phyloP scores from a whole-genome alignment of 2,329 filamentous ascomycete species.

The Pleomassaria siparia region DNA sequence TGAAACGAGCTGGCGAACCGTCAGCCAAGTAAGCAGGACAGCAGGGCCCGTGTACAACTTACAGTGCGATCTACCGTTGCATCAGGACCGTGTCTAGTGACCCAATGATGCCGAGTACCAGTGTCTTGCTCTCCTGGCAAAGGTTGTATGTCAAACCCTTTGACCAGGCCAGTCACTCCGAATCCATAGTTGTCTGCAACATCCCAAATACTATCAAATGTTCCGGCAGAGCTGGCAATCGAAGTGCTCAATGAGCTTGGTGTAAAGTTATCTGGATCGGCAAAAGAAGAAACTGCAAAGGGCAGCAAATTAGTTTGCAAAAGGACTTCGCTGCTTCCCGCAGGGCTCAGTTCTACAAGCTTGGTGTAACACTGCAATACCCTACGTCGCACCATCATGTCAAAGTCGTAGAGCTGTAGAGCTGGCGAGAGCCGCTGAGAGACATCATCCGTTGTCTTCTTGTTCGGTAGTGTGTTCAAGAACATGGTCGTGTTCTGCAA shows the following conservation, averaged over 20 bases:
- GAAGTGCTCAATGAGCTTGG: slow-evolving; percentile 84
- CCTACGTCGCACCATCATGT: slow-evolving; percentile 88
- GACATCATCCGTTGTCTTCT: slow-evolving; percentile 84
- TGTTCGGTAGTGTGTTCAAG: slow-evolving; percentile 77
- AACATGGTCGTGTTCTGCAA: slow-evolving; percentile 92
- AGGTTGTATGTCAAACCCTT: slow-evolving; percentile 71
- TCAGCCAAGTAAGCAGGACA: slow-evolving; percentile 10
- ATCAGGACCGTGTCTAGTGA: slow-evolving; percentile 60
- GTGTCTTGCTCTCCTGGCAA: slow-evolving; percentile 62
- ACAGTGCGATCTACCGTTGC: slow-evolving; percentile 61
- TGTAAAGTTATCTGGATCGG: slow-evolving; percentile 86
- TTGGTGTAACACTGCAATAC: slow-evolving; percentile 95
- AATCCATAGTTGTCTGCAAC: slow-evolving; percentile 93
- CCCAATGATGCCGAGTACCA: slow-evolving; percentile 52
- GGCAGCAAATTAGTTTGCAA: slow-evolving; percentile 90
- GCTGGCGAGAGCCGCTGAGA: slow-evolving; percentile 80
- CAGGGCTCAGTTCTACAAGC: slow-evolving; percentile 83
- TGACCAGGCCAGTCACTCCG: slow-evolving; percentile 83
- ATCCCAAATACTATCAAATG: slow-evolving; percentile 94
- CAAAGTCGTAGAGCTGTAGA: slow-evolving; percentile 84
- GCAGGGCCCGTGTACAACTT: slow-evolving; percentile 11
- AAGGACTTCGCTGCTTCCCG: slow-evolving; percentile 80
- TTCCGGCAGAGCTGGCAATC: slow-evolving; percentile 85
- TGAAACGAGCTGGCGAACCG: slow-evolving; percentile 40
- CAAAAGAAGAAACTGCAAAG: slow-evolving; percentile 85